Evolutionary conservation across 305 asterid genomes (phyloP), one percentile per base, ranked within the genome.

Genomic region (Stenogyne calaminthoides): DNA sequence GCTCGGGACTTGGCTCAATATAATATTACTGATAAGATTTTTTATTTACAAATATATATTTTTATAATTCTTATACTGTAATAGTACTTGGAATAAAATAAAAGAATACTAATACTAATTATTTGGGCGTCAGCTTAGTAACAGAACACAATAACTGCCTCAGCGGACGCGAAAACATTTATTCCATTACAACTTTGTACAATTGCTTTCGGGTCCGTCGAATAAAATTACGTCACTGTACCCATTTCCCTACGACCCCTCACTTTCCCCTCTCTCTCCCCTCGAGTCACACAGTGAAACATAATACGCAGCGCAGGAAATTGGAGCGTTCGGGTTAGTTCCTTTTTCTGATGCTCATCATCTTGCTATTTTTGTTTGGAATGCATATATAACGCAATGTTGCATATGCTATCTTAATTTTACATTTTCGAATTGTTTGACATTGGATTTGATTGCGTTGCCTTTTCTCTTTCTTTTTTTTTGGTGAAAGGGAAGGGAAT

Each of bases 131-230:
- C 75, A 59, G 61, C 70, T 25, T 1, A 46, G 54, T 46, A 46
- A 40, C 74, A 72, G 29, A 77, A 63, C 40, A 55, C 69, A 68
- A 69, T 74, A 69, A 74, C 82, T 74, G 64, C 61, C 73, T n/a
- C 57, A 70, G 65, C 84, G 84, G 84, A 80, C 81, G 71, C 78
- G 73, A 80, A 61, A 20, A n/a, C 44, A 15, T 34, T 36, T 12
- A 56, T 63, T 76, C 77, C 76, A 80, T 42, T 80, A 37, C 67
- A 80, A 42, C 64, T 80, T 80, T 80, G 58, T 59, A 6, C 15
- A 18, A 8, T 73, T 44, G 51, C 69, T 80, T 72, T 76, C 77
- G 58, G 39, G 16, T 80, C 78, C 81, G 84, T 72, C 80, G 65
- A 52, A 71, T 76, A 75, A 11, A 46, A 55, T 66, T 51, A 67